phyloP scores from a whole-genome alignment of 129 eudicot species.

The Calendula officinalis region DNA sequence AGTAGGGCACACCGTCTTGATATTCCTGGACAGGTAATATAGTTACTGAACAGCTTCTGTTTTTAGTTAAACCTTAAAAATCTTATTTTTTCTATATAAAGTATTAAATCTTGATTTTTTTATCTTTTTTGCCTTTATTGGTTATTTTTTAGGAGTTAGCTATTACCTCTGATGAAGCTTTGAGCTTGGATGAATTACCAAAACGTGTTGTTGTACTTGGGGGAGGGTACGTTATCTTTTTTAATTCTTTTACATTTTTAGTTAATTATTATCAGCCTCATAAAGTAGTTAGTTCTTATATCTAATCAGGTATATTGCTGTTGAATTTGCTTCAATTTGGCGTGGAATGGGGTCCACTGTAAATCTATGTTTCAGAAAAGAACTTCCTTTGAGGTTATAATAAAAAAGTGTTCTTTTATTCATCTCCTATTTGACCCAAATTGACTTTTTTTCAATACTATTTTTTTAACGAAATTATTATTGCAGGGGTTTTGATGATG shows the following conservation, averaged over 20 bases:
- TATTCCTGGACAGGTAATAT: constrained; percentile 77
- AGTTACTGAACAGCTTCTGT: neutral
- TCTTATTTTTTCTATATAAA: neutral
- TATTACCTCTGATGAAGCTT: constrained; percentile 95
- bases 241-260: neutral
- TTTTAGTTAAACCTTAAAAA: neutral
- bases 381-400: constrained; percentile 87
- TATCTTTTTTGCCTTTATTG: neutral
- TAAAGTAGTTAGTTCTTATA: constrained; percentile 10
- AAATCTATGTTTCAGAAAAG: constrained; percentile 76
- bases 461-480: neutral
- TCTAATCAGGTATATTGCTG: constrained; percentile 79
- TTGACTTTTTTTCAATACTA: neutral
- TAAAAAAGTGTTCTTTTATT: neutral
- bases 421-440: neutral
- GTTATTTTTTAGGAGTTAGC: constrained; percentile 62
- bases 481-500: constrained; percentile 98
- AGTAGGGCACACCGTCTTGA: constrained; percentile 85
- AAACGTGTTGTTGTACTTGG: constrained; percentile 89
- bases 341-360: constrained; percentile 95
- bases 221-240: constrained; percentile 62
- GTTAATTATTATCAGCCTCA: neutral
- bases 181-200: constrained; percentile 95
- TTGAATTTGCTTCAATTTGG: constrained; percentile 99
- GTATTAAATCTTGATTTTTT: neutral